phyloP scores from a whole-genome alignment of 331 rosid genomes.

The Acacia concinna region DNA sequence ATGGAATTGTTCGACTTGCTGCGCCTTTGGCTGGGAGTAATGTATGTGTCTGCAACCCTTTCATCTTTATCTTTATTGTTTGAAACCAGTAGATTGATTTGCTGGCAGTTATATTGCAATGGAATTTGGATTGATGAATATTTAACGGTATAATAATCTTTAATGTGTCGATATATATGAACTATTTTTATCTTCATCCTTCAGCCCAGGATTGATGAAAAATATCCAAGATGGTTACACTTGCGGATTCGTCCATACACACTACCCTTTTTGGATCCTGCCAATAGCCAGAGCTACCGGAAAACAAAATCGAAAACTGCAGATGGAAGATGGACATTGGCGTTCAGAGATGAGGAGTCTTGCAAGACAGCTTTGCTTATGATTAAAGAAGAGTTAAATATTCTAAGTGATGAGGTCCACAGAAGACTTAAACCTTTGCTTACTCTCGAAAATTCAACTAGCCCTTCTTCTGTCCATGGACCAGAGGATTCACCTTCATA shows the following conservation, averaged over 20 bases:
- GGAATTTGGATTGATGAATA: neutral
- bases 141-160: slow-evolving; percentile 4
- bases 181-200: slow-evolving; percentile 29
- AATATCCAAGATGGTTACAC: slow-evolving; percentile 82
- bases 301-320: slow-evolving; percentile 62
- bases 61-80: slow-evolving; percentile 10
- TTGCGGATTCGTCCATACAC: slow-evolving; percentile 80
- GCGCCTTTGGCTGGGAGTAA: slow-evolving; percentile 90
- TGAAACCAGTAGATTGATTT: slow-evolving; percentile 17
- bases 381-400: slow-evolving; percentile 61
- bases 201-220: slow-evolving; percentile 80
- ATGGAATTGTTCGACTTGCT: slow-evolving; percentile 76
- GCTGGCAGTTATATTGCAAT: slow-evolving; percentile 9
- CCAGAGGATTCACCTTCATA: slow-evolving; percentile 41
- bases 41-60: slow-evolving; percentile 52
- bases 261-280: slow-evolving; percentile 61
- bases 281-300: slow-evolving; percentile 39
- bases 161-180: neutral
- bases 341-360: slow-evolving; percentile 76
- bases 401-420: slow-evolving; percentile 63
- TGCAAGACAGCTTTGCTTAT: slow-evolving; percentile 66
- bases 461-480: slow-evolving; percentile 32
- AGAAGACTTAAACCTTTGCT: slow-evolving; percentile 74
- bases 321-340: slow-evolving; percentile 94
- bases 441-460: slow-evolving; percentile 51